Evolutionary conservation across 1,284 basidiomycete genomes (phyloP), one percentile per base, ranked within the genome.

Genomic region (Omphalotus olearius): DNA sequence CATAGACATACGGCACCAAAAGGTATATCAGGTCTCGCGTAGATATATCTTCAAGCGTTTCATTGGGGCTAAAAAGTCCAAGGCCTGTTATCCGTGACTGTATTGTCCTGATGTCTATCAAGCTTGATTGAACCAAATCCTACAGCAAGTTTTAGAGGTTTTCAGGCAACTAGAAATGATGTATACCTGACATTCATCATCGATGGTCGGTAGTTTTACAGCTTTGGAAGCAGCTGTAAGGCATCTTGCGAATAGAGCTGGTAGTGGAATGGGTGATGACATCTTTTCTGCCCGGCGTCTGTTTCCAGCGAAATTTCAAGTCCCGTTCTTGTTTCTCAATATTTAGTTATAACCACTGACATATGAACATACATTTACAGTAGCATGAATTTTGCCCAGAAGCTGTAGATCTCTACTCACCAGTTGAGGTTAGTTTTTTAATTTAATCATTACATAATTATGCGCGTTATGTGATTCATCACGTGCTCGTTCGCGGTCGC

Each of bases 31-130:
- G 69, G 67, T 94, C 83, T 28, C 75, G 72, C 9, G 93, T 93
- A 1, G 88, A 78, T 39, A 98, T 80, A 66, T 98, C 94, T 44
- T 93, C 88, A 18, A 92, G 68, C 0, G 73, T 74, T 65, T 98
- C 94, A 63, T 97, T 97, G 6, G 85, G 74, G 51, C 91, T 93
- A 68, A 96, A 94, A 17, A 97, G 71, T 0, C 82, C 82, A 20
- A 96, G 73, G 44, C 71, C 72, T 20, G 72, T 58, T 46, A 89
- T 72, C 9, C 78, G 75, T 25, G 71, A 67, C 48, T 73, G 67
- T 28, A 88, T 64, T 33, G 68, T 66, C 23, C 68, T 67, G 18
- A 89, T 69, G 67, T 88, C 81, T 7, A 65, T 63, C 39, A 83
- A 62, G 20, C 79, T 71, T 43, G 76, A 73, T 47, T 72, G 70